Conservation (phyloP, 495 filamentous ascomycete species). For the Pyrenula massariospora region DNA sequence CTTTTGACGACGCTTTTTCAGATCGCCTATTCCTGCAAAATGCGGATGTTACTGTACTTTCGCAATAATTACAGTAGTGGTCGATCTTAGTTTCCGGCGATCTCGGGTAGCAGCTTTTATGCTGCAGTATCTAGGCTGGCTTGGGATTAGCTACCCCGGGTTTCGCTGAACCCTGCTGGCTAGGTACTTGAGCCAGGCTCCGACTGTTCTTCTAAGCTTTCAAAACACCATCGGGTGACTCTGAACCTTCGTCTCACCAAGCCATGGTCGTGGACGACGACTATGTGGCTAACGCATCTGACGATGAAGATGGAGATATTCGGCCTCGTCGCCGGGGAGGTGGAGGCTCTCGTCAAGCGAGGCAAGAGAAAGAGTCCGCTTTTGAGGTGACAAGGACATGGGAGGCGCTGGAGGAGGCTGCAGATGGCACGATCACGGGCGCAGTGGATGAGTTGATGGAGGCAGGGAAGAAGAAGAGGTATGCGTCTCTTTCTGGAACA, state of each 20-base stretch:
- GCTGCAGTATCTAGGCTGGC: not conserved
- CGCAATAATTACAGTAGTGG: not conserved
- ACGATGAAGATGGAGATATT: not conserved
- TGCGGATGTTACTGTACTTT: not conserved
- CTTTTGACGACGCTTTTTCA: too few relatives aligned
- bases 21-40: not conserved
- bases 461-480: slow-evolving; percentile 67
- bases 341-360: slow-evolving; percentile 14
- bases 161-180: not conserved
- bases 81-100: not conserved
- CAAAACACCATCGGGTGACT: not conserved
- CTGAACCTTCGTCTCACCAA: not conserved
- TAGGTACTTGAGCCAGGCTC: not conserved
- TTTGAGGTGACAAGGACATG: slow-evolving; percentile 47
- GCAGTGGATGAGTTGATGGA: slow-evolving; percentile 59
- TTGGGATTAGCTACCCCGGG: not conserved
- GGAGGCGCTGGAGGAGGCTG: slow-evolving; percentile 58
- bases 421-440: slow-evolving; percentile 61
- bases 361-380: slow-evolving; percentile 59
- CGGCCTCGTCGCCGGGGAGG: not conserved
- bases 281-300: not conserved
- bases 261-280: not conserved
- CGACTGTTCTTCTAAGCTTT: not conserved
- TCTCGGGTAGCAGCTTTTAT: not conserved
- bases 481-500: slow-evolving; percentile 7